phyloP scores from a whole-genome alignment of 1,284 basidiomycete genomes.

The Pascua sp. region DNA sequence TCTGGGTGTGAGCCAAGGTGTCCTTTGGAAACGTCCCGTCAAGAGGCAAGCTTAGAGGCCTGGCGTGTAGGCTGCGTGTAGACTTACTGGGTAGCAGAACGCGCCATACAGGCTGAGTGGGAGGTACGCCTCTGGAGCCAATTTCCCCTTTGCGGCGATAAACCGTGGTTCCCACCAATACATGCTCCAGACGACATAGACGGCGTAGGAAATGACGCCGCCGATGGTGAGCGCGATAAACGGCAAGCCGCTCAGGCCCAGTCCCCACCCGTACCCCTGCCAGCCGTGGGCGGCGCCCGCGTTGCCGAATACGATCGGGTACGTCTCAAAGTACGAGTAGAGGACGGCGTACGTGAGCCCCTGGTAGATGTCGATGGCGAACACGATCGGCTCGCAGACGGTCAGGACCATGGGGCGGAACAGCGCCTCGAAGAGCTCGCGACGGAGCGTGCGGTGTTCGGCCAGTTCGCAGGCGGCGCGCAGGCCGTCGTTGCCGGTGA shows the following conservation, averaged over 20 bases:
- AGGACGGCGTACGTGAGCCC: constrained; percentile 38
- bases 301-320: constrained; percentile 16
- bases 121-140: constrained; percentile 24
- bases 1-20: background rate
- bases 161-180: constrained; percentile 35
- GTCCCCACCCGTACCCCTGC: constrained; percentile 38
- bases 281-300: background rate
- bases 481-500: constrained; percentile 51
- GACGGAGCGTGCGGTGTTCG: constrained; percentile 23
- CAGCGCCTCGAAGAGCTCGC: constrained; percentile 38
- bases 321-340: constrained; percentile 38
- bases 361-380: constrained; percentile 32
- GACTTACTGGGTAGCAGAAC: constrained; percentile 32
- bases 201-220: constrained; percentile 13
- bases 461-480: constrained; percentile 31
- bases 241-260: constrained; percentile 36
- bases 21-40: too few species aligned
- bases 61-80: too few species aligned
- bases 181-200: constrained; percentile 39
- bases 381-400: constrained; percentile 42
- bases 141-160: constrained; percentile 10
- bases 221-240: constrained; percentile 42
- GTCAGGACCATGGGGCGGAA: constrained; percentile 40
- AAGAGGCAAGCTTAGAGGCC: too few species aligned
- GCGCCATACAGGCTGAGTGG: constrained; percentile 41